Base-by-base conservation (phyloP, 106 monocot species). In the Dendrobium chrysotoxum region DNA sequence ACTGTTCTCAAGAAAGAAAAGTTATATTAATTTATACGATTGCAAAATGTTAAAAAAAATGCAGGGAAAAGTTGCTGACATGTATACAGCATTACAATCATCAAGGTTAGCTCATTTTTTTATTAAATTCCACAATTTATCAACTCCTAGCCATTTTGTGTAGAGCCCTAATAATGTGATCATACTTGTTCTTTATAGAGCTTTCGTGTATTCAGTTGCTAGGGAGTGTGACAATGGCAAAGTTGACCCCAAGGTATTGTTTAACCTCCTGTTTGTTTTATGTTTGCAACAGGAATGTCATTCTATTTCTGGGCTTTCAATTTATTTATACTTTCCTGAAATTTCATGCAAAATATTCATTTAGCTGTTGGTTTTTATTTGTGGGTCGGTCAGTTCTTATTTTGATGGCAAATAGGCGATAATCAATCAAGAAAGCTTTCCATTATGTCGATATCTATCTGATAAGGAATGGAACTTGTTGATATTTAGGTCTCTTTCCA, bases 11-110 rank as follows among this genome's bases (percentile, higher is more conserved):
- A 31, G 70, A 70, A 70, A 70, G 11, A 70, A 70, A 68, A 31
- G 1, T 31, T 70, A 4, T 70, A 16, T 35, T 40, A 15, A 9
- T 70, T 16, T 66, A 45, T 67, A 40, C 4, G 20, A 28, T 15
- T 50, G 75, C 72, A 23, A 72, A 55, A 53, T 75, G 26, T 18
- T 11, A 78, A 77, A 40, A 40, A 50, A 77, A 72, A 74, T 90
- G 17, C 83, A 98, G 97, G 97, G 97, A 38, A 98, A 98, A 80
- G 73, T 98, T 79, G 97, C 97, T 61, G 94, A 98, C 80, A 98
- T 98, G 94, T 98, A 98, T 82, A 98, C 94, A 55, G 91, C 97
- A 40, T 85, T 98, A 75, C 97, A 98, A 40, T 94, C 97, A 65
- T 89, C 97, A 53, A 89, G 97, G 97, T 92, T 77, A 30, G 30